Base-by-base conservation (phyloP, 768 basidiomycete genomes). In the Amanita brunnescens region DNA sequence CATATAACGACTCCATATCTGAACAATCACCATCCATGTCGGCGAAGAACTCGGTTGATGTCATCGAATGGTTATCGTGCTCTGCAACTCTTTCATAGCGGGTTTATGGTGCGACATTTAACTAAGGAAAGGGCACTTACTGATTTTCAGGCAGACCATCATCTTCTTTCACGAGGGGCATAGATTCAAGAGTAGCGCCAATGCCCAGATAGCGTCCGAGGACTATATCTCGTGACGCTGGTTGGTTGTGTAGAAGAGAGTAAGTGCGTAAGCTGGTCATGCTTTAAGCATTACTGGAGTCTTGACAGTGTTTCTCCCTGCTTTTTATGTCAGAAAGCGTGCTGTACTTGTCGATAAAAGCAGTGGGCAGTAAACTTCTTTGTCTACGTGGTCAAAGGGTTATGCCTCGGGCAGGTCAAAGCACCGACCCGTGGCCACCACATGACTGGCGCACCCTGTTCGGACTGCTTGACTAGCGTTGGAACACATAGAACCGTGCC, bases 151-250 rank as follows among this genome's bases (percentile, higher is more conserved):
- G 14, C 13, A 2, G 3, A 2, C 7, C 23, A 14, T 8, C 10
- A 1, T 21, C 26, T 5, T 33, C 45, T 3, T 34, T 20, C 26
- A 3, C 26, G 26, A 3, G 16, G 4, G 10, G 13, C 13, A 16
- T 10, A 13, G 34, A 2, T 14, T 24, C 13, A n/a, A 12, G 3
- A 14, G 13, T 5, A 10, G 35, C 2, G 2, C 21, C 35, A 9
- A 24, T 48, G 9, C 47, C 34, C 13, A 48, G 35, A 26, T 38
- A 48, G n/a, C 47, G 47, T n/a, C 38, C 26, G 21, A 48, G 47
- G 3, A 48, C 38, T 1, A 26, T 16, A 24, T 6, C 12, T 7
- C 35, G 23, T 2, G 35, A 35, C 5, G 35, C n/a, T 3, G 47
- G 47, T 35, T 48, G 33, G 14, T 26, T 34, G 24, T 48, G 47